A percentile compares a stretch with the other conserved stretches of the same genome.
Conservation (phyloP, 202 grass and related monocot species). For the Miscanthus sacchariflorus region DNA sequence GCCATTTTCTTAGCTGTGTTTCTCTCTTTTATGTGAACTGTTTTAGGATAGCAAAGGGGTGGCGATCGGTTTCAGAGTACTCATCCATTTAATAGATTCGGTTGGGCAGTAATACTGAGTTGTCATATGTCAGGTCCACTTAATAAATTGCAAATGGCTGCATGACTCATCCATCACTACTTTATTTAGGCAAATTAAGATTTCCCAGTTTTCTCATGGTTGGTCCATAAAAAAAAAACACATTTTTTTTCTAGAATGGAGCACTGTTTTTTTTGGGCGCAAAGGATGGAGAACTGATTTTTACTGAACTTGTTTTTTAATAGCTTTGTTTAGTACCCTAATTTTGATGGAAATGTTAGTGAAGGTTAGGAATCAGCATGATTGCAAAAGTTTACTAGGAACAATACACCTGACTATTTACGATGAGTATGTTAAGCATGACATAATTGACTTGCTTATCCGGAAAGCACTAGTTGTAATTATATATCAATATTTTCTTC, state of each 20-base stretch:
- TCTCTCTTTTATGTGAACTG: no score
- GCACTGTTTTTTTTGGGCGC: no score
- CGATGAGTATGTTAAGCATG: neutral
- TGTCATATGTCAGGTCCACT: neutral
- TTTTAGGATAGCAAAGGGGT: no score
- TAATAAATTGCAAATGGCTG: no score
- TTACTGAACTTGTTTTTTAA: neutral
- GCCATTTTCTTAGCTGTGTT: no score
- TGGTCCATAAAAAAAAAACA: neutral
- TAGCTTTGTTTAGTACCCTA: neutral
- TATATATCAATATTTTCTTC: neutral
- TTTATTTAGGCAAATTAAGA: neutral
- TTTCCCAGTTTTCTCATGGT: neutral
- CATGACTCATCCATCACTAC: neutral
- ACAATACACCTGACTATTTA: neutral
- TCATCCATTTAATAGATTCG: no score
- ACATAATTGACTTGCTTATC: neutral
- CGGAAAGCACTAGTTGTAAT: neutral
- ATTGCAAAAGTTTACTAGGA: neutral
- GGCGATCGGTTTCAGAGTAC: no score
- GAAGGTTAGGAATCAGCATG: neutral
- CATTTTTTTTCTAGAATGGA: neutral
- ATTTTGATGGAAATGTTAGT: neutral
- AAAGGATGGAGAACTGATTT: neutral
- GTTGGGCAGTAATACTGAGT: neutral